Evolutionary conservation across 495 filamentous ascomycete species (phyloP), one percentile per base, ranked within the genome.

Genomic region (Astrocystis sublimbata): DNA sequence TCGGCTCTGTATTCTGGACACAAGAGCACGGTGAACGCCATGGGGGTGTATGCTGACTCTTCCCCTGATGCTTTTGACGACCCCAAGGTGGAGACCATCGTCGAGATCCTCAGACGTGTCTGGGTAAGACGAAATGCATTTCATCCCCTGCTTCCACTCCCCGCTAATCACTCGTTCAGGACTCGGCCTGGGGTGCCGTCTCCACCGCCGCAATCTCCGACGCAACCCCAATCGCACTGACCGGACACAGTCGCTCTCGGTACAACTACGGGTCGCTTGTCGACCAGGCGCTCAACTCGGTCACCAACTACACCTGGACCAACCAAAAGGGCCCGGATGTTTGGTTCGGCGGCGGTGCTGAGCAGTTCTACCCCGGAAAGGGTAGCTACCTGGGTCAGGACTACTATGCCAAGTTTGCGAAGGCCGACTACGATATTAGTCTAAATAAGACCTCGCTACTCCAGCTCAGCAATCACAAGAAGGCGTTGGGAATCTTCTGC

Each of bases 61-160:
- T 88, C 85, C 23, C 73, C 79, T 10, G 78, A 85, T 65, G 73
- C 79, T 8, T 87, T 88, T 52, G 89, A 92, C 68, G 89, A 92
- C 71, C 89, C 89, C 33, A 91, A 90, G 73, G 83, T 92, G 28
- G 89, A 92, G 74, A 88, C 83, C n/a, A 88, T 92, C 60, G 82
- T 86, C 1, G 89, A 92, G 69, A 76, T 91, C 30, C 82, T 91
- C 68, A 72, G 75, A n/a, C 83, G 89, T 49, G 78, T 86, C 50
- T 85, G 80, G 72, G 77, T 81, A 59, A 78, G 31, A 33, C n/a
- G n/a, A n/a, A n/a, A n/a, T n/a, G n/a, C n/a, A n/a, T n/a, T n/a
- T n/a, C n/a, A n/a, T n/a, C n/a, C n/a, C n/a, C n/a, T n/a, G n/a
- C n/a, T n/a, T n/a, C n/a, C n/a, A n/a, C n/a, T n/a, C n/a, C n/a